Evolutionary conservation across 202 grass and related monocot genomes (phyloP).

Genomic region (Setaria viridis): DNA sequence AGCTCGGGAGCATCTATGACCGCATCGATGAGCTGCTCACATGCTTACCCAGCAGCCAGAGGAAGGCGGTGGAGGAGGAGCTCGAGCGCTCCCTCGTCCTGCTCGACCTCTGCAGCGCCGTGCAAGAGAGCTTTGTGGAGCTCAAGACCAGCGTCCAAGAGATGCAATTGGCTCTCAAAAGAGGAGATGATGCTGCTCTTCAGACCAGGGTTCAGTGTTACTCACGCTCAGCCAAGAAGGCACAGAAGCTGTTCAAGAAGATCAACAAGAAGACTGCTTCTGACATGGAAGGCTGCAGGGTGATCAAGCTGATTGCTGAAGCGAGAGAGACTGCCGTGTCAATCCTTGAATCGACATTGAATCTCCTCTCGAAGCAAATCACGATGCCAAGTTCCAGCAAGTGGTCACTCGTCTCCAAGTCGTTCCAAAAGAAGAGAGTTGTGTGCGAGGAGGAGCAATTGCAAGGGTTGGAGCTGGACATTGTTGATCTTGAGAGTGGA

Average conservation of each 20-base stretch:
- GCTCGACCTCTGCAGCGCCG: conserved; percentile 51
- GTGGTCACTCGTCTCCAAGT: conserved; percentile 62
- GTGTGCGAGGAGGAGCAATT: conserved; percentile 33
- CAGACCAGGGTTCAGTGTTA: conserved; percentile 43
- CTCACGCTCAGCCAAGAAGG: conserved; percentile 45
- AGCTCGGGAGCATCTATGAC: conserved; percentile 44
- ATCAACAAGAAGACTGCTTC: conserved; percentile 30
- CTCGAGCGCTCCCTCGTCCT: conserved; percentile 57
- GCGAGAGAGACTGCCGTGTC: conserved; percentile 45
- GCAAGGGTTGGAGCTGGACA: conserved; percentile 38
- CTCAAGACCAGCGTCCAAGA: conserved; percentile 51
- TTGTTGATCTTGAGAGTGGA: conserved; percentile 59
- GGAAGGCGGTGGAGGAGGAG: conserved; percentile 53
- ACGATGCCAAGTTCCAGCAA: conserved; percentile 32
- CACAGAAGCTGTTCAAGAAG: conserved; percentile 55
- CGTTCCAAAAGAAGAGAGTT: conserved; percentile 25
- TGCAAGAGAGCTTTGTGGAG: conserved; percentile 48
- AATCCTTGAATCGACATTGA: conserved; percentile 43
- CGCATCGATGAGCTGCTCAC: conserved; percentile 44
- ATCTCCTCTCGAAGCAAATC: conserved; percentile 34
- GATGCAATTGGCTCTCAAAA: conserved; percentile 46
- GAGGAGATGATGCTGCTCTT: conserved; percentile 33
- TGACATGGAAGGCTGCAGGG: conserved; percentile 3
- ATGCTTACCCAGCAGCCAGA: conserved; percentile 53
- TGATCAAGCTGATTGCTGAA: conserved; percentile 43